These are phyloP conservation scores for Ganoderma sp. DNA, from an alignment of 1,284 basidiomycete genomes.

Conservation along the genomic window DNA sequence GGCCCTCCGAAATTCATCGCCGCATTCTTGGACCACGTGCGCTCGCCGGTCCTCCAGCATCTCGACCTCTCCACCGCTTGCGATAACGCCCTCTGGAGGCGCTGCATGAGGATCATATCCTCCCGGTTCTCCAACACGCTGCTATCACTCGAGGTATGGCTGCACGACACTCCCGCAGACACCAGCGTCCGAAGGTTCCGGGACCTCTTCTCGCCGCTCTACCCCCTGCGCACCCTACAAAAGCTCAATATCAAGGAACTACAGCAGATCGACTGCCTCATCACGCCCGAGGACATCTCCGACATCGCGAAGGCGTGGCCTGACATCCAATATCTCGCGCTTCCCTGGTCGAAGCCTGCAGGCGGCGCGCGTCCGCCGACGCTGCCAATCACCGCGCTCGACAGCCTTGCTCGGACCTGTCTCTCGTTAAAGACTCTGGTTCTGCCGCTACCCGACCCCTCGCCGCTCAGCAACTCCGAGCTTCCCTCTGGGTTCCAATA, in stretches of 20 bases:
- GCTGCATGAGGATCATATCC: too few species aligned
- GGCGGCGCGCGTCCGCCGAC: not conserved
- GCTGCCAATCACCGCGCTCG: constrained; percentile 1
- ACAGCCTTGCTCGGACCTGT: not conserved
- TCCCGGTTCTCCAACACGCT: too few species aligned
- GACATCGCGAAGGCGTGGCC: constrained; percentile 8
- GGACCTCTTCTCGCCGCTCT: not conserved
- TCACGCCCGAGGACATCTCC: not conserved
- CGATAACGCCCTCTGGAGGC: too few species aligned
- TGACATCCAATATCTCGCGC: not conserved
- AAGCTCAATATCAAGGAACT: not conserved
- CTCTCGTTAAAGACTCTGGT: not conserved
- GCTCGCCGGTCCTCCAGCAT: too few species aligned
- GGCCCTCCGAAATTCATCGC: too few species aligned
- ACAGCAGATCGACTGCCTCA: not conserved
- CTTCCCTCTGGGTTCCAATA: not conserved
- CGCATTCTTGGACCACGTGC: too few species aligned
- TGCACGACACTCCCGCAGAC: not conserved
- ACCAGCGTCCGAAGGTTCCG: not conserved
- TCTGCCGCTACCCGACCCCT: not conserved
- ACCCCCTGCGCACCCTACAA: not conserved
- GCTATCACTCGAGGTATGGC: not conserved
- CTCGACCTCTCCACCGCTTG: too few species aligned
- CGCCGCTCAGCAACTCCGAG: not conserved
- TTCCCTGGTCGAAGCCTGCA: not conserved